phyloP scores from a whole-genome alignment of 306 rosid genomes.

The Vigna nakashimae region DNA sequence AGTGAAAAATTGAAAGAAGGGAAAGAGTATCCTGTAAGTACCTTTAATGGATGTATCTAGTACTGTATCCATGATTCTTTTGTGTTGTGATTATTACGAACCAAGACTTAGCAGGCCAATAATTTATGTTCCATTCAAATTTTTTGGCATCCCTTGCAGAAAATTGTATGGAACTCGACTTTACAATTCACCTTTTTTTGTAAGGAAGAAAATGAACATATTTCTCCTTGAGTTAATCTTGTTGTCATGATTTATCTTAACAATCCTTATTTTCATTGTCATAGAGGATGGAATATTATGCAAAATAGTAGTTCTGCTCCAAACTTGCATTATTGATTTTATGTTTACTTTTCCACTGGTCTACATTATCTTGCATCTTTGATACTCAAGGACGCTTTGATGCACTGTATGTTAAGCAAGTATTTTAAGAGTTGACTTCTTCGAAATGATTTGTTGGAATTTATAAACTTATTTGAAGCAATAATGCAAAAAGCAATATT shows the following conservation, averaged over 20 bases:
- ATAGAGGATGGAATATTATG: constrained; percentile 10
- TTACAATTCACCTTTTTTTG: background rate
- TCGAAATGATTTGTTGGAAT: background rate
- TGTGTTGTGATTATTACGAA: background rate
- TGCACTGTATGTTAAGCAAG: background rate
- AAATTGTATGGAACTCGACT: constrained; percentile 10
- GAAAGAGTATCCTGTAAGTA: background rate
- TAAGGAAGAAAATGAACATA: background rate
- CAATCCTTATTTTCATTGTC: background rate
- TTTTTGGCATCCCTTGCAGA: constrained; percentile 19
- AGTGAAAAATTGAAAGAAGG: background rate
- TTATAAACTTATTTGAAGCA: constrained; percentile 22
- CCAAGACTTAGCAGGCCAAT: background rate
- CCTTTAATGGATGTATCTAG: background rate
- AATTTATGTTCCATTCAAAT: background rate
- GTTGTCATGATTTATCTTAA: background rate
- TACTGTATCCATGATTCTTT: background rate
- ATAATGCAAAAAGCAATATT: background rate
- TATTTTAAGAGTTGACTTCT: background rate
- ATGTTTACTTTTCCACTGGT: background rate
- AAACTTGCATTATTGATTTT: background rate
- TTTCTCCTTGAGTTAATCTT: constrained; percentile 16
- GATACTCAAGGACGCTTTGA: background rate
- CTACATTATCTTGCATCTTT: constrained; percentile 9
- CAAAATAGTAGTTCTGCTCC: background rate